phyloP scores from a whole-genome alignment of 1,284 basidiomycete genomes.

The Omphalotus olearius region DNA sequence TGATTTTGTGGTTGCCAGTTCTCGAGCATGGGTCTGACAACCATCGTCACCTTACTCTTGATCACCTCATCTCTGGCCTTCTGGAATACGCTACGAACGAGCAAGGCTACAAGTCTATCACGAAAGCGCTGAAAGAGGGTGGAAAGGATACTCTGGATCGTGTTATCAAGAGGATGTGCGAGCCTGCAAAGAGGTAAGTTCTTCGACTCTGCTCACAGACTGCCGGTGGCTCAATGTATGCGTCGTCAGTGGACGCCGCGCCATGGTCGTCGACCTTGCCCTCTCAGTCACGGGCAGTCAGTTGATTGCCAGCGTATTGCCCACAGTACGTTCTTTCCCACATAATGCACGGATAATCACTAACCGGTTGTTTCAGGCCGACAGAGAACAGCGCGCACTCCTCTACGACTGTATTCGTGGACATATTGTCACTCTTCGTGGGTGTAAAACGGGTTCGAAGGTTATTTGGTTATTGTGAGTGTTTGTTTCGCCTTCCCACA shows the following conservation, averaged over 20 bases:
- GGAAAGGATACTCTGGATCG: constrained; percentile 67
- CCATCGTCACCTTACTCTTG: constrained; percentile 67
- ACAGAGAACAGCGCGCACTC: constrained; percentile 73
- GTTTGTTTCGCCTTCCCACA: background rate
- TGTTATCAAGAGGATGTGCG: constrained; percentile 75
- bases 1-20: constrained; percentile 37
- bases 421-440: constrained; percentile 79
- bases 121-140: constrained; percentile 79
- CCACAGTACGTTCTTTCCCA: constrained; percentile 43
- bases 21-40: constrained; percentile 74
- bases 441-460: constrained; percentile 82
- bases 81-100: constrained; percentile 75
- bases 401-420: constrained; percentile 80
- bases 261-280: constrained; percentile 79
- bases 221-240: constrained; percentile 13
- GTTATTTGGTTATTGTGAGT: constrained; percentile 86
- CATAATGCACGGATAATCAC: background rate
- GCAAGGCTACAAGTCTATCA: constrained; percentile 78
- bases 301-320: constrained; percentile 72
- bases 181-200: constrained; percentile 69
- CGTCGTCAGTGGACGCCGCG: constrained; percentile 53
- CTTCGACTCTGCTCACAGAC: background rate
- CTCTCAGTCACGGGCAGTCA: constrained; percentile 80
- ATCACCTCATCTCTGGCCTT: constrained; percentile 66
- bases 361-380: constrained; percentile 45